Percentiles rank a stretch among this genome's conserved stretches.
Conservation (phyloP, 2,329 filamentous ascomycete genomes). For the Periconia sp. region DNA sequence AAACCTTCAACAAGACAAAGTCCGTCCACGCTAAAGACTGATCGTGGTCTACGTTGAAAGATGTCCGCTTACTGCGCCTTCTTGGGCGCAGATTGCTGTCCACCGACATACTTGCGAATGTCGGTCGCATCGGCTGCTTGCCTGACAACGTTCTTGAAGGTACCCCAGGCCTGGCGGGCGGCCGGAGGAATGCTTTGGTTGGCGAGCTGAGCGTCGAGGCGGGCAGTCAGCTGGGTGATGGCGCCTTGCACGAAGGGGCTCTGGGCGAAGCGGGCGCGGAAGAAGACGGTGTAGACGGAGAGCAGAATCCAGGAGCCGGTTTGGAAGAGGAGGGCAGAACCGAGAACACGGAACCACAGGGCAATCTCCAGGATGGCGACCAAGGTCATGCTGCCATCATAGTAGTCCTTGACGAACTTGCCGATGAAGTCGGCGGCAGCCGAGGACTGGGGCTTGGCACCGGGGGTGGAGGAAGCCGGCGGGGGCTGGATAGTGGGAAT, state of each 20-base stretch:
- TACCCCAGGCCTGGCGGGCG: conserved; percentile 78
- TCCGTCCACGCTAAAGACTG: conserved; percentile 16
- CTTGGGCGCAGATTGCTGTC: conserved; percentile 58
- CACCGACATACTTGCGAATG: conserved; percentile 69
- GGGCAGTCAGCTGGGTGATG: conserved; percentile 70
- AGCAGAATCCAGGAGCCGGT: conserved; percentile 90
- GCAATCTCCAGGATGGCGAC: conserved; percentile 86
- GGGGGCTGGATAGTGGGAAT: conserved; percentile 80
- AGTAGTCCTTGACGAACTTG: conserved; percentile 96
- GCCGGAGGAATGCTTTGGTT: conserved; percentile 84
- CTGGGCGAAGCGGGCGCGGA: conserved; percentile 86
- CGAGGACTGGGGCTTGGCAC: conserved; percentile 60
- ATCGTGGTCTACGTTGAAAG: conserved; percentile 10
- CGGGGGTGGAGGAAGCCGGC: conserved; percentile 53
- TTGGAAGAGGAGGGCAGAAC: conserved; percentile 83
- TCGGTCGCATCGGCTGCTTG: conserved; percentile 82
- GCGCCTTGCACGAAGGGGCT: conserved; percentile 89
- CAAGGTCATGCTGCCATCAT: conserved; percentile 92
- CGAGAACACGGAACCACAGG: conserved; percentile 80
- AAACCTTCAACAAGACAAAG: conserved; percentile 4
- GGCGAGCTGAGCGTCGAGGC: conserved; percentile 78
- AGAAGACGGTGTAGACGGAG: conserved; percentile 83
- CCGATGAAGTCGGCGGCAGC: conserved; percentile 81
- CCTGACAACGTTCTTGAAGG: conserved; percentile 70
- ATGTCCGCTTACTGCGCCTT: conserved; percentile 55